Base-by-base conservation (phyloP, 2,329 filamentous ascomycete genomes). In the Ceratocystis smalleyi region DNA sequence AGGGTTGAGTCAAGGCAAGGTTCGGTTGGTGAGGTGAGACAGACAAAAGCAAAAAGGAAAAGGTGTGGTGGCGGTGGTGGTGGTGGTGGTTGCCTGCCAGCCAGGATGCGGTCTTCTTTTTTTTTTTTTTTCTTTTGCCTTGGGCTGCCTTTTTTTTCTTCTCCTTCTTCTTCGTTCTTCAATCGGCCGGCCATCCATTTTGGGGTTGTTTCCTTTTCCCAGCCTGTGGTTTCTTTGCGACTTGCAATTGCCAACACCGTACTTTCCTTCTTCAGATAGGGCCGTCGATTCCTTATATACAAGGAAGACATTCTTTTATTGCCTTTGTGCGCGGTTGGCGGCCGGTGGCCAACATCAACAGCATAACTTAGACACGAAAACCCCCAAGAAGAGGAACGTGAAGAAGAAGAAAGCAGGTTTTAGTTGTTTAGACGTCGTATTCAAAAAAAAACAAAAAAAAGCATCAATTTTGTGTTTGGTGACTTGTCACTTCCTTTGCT, bases 341-440 rank as follows among this genome's bases (percentile, higher is more conserved):
- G 51, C 51, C 51, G 12, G 51, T 55, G 5, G 24, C 15, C 49
- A 54, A 27, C 49, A 54, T 19, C 19, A 5, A 22, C 51, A 55
- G 17, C 51, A 49, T 17, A 47, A 19, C 15, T 19, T 19, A 47
- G 19, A n/a, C 17, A 47, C 45, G 2, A 19, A 47, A 19, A 17
- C 30, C 8, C 19, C 49, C 5, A 15, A 30, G 24, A 27, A 17
- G 22, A 55, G 8, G 17, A 64, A 15, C 40, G 49, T 43, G 24
- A 22, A 54, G 6, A 47, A 54, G 6, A 47, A 15, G 47, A 64
- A 64, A 64, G 63, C 63, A 55, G 63, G 63, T 64, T 64, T 64
- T 64, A 51, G 63, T 64, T 64, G 63, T 40, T 61, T 64, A 6
- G 54, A 30, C 27, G 63, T 64, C 54, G 57, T 35, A 64, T 64